Conservation (phyloP, 2,329 filamentous ascomycete species). For the Colletotrichum theobromicola region DNA sequence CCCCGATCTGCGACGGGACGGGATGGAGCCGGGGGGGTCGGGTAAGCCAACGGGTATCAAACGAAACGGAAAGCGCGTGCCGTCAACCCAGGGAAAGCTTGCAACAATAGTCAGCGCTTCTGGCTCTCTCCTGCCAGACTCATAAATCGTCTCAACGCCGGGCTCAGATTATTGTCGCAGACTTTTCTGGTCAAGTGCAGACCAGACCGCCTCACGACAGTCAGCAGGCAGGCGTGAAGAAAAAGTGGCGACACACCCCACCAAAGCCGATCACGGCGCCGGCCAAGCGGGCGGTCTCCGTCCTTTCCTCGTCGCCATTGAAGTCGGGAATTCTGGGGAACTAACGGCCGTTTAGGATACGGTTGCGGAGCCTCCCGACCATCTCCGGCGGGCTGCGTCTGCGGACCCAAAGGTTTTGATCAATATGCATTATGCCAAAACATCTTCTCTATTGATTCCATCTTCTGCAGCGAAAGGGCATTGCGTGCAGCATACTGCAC, state of each 20-base stretch:
- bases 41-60: not conserved
- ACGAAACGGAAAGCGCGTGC: not conserved
- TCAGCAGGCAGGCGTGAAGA: not conserved
- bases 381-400: too few relatives aligned
- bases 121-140: not conserved
- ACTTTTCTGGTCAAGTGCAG: not conserved
- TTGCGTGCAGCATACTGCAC: not conserved
- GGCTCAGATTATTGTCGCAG: not conserved
- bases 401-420: not conserved
- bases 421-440: not conserved
- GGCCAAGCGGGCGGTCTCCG: not conserved
- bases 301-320: not conserved
- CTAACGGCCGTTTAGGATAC: not conserved
- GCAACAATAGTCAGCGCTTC: not conserved
- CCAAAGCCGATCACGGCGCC: constrained; percentile 13
- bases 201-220: not conserved
- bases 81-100: not conserved
- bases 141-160: not conserved
- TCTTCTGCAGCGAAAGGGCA: not conserved
- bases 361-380: not conserved
- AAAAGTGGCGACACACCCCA: not conserved
- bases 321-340: not conserved
- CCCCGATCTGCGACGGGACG: not conserved
- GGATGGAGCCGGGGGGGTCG: not conserved
- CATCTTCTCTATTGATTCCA: not conserved